A percentile compares a stretch with the other conserved stretches of the same genome.
Evolutionary conservation across 345 rosid genomes (phyloP).

Genomic region (Acer saccharum): DNA sequence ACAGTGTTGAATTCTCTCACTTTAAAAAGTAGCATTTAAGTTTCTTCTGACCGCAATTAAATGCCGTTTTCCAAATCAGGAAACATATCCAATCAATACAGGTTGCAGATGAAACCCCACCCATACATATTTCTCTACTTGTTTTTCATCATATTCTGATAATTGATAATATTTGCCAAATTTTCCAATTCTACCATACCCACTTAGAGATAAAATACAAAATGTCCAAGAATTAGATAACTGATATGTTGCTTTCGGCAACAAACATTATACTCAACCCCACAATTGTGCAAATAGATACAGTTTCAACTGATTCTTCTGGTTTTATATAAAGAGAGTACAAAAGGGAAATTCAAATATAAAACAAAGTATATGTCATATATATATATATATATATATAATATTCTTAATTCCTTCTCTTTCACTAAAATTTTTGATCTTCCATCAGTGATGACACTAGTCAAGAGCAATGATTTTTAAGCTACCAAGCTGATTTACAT

Average conservation of each 20-base stretch:
- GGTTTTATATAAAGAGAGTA: neutral
- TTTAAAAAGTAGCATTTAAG: slow-evolving; percentile 7
- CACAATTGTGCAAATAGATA: neutral
- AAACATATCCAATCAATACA: neutral
- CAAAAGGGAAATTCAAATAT: no score
- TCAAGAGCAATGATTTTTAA: no score
- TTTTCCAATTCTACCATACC: neutral
- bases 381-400: no score
- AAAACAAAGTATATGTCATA: no score
- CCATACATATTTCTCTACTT: neutral
- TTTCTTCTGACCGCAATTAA: slow-evolving; percentile 4
- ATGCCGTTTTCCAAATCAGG: slow-evolving; percentile 9
- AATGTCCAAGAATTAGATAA: slow-evolving; percentile 6
- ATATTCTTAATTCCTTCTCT: neutral
- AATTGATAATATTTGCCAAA: neutral
- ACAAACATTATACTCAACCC: neutral
- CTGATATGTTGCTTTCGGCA: slow-evolving; percentile 9
- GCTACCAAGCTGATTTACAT: no score
- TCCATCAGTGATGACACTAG: no score
- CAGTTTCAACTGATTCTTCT: neutral
- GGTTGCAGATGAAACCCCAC: slow-evolving; percentile 7
- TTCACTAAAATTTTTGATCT: no score
- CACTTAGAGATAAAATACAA: neutral
- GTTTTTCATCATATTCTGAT: neutral
- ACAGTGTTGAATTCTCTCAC: slow-evolving; percentile 1